A percentile compares a stretch with the other conserved stretches of the same genome.
phyloP scores from a whole-genome alignment of 148 eudicot genomes.

The Camellia sinensis region DNA sequence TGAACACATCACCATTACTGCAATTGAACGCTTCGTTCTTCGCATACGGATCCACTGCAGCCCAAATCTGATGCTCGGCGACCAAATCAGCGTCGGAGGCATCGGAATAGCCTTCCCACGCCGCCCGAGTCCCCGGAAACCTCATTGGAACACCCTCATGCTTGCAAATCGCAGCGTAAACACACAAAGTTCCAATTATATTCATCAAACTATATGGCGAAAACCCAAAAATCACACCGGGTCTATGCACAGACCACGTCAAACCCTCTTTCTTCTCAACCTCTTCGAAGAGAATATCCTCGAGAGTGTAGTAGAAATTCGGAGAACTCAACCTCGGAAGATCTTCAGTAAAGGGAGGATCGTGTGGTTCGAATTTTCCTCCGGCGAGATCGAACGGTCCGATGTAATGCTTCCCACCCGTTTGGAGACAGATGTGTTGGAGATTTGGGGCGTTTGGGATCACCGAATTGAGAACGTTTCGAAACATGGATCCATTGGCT shows the following conservation, averaged over 20 bases:
- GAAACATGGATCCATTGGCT: slow-evolving; percentile 59
- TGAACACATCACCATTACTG: slow-evolving; percentile 73
- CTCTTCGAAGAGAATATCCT: slow-evolving; percentile 55
- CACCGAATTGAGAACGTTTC: slow-evolving; percentile 45
- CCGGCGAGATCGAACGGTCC: slow-evolving; percentile 30
- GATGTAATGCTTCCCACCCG: slow-evolving; percentile 45
- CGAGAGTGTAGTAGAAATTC: slow-evolving; percentile 53
- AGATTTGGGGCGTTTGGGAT: slow-evolving; percentile 61
- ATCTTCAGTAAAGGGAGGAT: slow-evolving; percentile 53
- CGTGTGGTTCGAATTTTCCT: slow-evolving; percentile 22
- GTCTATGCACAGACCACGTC: slow-evolving; percentile 70
- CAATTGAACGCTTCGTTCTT: slow-evolving; percentile 65
- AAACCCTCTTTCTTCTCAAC: slow-evolving; percentile 45
- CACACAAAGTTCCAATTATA: slow-evolving; percentile 53
- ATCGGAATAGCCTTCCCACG: slow-evolving; percentile 20
- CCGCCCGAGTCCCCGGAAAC: slow-evolving; percentile 21
- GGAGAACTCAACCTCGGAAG: slow-evolving; percentile 43
- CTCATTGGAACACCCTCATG: slow-evolving; percentile 20
- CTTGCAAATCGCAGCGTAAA: slow-evolving; percentile 45
- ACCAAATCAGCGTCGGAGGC: slow-evolving; percentile 22
- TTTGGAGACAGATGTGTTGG: slow-evolving; percentile 63
- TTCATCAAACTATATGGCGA: slow-evolving; percentile 65
- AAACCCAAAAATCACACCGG: slow-evolving; percentile 57
- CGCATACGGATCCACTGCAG: slow-evolving; percentile 52
- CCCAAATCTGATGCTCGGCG: slow-evolving; percentile 53